Conservation (phyloP, 306 rosid genomes). For the Dryas drummondii region DNA sequence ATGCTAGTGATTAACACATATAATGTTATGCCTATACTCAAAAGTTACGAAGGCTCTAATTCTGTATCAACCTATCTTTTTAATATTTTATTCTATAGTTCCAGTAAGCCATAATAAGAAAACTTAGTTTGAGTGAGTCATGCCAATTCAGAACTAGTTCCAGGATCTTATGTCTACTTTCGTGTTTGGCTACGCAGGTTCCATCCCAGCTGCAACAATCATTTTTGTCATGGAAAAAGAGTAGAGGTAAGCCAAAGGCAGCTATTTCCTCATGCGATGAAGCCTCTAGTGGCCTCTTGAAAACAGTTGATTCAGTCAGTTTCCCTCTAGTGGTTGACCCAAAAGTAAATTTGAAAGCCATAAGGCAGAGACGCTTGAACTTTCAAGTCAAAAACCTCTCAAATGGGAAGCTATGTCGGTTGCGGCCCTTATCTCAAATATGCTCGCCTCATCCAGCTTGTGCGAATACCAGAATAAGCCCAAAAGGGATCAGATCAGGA, state of each 20-base stretch:
- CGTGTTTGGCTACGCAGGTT: slow-evolving; percentile 50
- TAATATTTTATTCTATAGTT: neutral
- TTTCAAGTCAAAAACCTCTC: slow-evolving; percentile 37
- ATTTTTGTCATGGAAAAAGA: slow-evolving; percentile 54
- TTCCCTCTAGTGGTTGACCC: slow-evolving; percentile 43
- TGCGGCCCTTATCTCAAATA: slow-evolving; percentile 30
- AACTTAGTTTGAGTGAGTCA: neutral
- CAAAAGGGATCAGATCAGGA: slow-evolving; percentile 22
- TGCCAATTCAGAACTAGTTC: neutral
- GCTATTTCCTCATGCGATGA: slow-evolving; percentile 21
- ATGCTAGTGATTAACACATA: neutral
- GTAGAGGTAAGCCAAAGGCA: slow-evolving; percentile 28
- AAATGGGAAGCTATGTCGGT: slow-evolving; percentile 28
- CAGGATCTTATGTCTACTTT: slow-evolving; percentile 16
- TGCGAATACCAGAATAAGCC: slow-evolving; percentile 24
- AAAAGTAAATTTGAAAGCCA: slow-evolving; percentile 47
- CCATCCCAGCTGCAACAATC: slow-evolving; percentile 64
- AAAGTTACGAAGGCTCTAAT: neutral
- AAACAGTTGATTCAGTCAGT: slow-evolving; percentile 43
- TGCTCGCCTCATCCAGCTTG: slow-evolving; percentile 25
- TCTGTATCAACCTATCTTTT: neutral
- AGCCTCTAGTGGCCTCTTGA: slow-evolving; percentile 11
- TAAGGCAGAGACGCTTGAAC: slow-evolving; percentile 34
- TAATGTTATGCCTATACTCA: neutral
- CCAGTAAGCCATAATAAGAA: neutral